Evolutionary conservation across 768 basidiomycete genomes (phyloP), one percentile per base, ranked within the genome.

Genomic region (Boletellus ananiceps): DNA sequence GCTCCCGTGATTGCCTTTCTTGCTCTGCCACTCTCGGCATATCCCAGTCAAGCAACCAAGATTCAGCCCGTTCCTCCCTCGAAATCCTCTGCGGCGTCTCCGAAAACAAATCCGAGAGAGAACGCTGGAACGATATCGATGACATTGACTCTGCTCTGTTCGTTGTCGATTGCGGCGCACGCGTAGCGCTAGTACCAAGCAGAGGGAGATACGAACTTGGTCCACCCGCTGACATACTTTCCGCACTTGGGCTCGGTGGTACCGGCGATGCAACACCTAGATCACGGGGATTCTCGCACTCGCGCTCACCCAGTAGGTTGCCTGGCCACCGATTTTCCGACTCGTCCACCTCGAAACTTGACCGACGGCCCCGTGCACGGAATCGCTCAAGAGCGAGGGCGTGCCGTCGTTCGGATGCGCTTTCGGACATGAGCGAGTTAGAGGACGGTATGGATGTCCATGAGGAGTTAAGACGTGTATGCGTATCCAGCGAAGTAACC

Each of bases 361-460:
- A 52, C 50, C 51, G 59, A 33, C 48, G 49, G 6, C 43, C 16
- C 2, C 52, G 55, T 3, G 66, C 52, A 14, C 67, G 64, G 39
- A 73, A 47, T 14, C 71, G 70, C 6, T 68, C 64, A 29, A 71
- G 61, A 16, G 74, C 74, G 8, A 60, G 63, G 16, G 68, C 60
- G 15, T 72, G 63, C 25, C 74, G 67, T 40, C 70, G 66, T 45
- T 77, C 77, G 11, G 68, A 68, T 2, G 72, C 71, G 50, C 66
- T 77, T 55, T 79, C 77, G 1, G 70, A 67, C 35, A 74, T 69
- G 38, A 74, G 70, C 0, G 71, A 73, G 32, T 69, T 76, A 19
- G 71, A 66, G 8, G 67, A 61, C 6, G 68, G 65, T 15, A 67
- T 53, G 29, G 69, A 64, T 14, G 69, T 31, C 49, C 69, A 61